phyloP scores from a whole-genome alignment of 371 early-diverging fungal genomes.

The Neoconidiobolus thromboides region DNA sequence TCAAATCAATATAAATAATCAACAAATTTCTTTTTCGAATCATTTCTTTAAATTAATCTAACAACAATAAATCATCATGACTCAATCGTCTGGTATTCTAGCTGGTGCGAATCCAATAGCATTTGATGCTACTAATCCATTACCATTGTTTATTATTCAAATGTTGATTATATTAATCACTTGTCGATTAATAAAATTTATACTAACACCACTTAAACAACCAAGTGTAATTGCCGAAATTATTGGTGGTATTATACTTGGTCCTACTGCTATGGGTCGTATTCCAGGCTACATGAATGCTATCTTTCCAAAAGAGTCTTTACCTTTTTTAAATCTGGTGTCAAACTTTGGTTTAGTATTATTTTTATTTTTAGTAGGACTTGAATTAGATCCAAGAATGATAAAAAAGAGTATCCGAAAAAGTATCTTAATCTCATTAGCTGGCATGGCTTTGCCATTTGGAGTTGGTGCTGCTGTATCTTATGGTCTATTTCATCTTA shows the following conservation, averaged over 20 bases:
- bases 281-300: slow-evolving; percentile 33
- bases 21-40: no score
- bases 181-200: slow-evolving; percentile 35
- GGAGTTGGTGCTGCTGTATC: slow-evolving; percentile 46
- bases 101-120: not conserved
- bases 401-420: slow-evolving; percentile 22
- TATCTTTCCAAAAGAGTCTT: slow-evolving; percentile 36
- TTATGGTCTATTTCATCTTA: slow-evolving; percentile 37
- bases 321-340: slow-evolving; percentile 47
- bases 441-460: slow-evolving; percentile 58
- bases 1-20: no score
- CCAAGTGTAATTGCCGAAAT: slow-evolving; percentile 63
- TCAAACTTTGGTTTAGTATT: slow-evolving; percentile 78
- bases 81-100: not conserved
- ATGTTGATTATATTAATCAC: slow-evolving; percentile 38
- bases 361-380: slow-evolving; percentile 74
- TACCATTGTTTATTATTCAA: slow-evolving; percentile 13
- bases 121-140: slow-evolving; percentile 6
- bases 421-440: slow-evolving; percentile 31
- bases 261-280: slow-evolving; percentile 53
- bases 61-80: no score
- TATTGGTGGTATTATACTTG: slow-evolving; percentile 52
- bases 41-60: no score
- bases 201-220: slow-evolving; percentile 32
- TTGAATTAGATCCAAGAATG: slow-evolving; percentile 45